These are phyloP conservation scores for Aspergillus jensenii DNA, from an alignment of 2,329 filamentous ascomycete species.

Conservation along the genomic window DNA sequence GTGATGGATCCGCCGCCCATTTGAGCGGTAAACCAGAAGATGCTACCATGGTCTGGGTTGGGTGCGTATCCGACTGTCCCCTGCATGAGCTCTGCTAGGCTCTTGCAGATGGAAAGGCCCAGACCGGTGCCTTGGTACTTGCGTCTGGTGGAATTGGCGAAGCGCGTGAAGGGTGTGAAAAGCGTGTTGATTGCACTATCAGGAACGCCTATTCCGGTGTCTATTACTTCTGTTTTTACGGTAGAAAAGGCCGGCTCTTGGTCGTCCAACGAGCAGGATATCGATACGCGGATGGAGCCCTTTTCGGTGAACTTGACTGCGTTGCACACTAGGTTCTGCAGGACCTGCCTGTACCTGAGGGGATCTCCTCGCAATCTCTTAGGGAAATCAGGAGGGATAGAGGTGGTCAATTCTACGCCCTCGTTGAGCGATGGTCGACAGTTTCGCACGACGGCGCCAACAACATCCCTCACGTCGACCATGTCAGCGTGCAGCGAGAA, in stretches of 20 bases:
- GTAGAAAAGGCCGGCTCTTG: slow-evolving; percentile 40
- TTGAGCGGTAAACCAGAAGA: slow-evolving; percentile 54
- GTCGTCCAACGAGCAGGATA: slow-evolving; percentile 43
- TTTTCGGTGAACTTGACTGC: slow-evolving; percentile 62
- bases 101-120: slow-evolving; percentile 59
- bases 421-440: slow-evolving; percentile 50
- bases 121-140: slow-evolving; percentile 58
- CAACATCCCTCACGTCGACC: slow-evolving; percentile 47
- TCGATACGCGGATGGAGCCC: slow-evolving; percentile 51
- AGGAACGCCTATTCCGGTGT: slow-evolving; percentile 57
- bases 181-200: slow-evolving; percentile 47
- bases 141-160: slow-evolving; percentile 55
- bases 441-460: slow-evolving; percentile 52
- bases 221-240: slow-evolving; percentile 54
- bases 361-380: slow-evolving; percentile 56
- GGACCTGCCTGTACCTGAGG: slow-evolving; percentile 60
- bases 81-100: slow-evolving; percentile 57
- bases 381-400: slow-evolving; percentile 50
- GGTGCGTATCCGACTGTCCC: slow-evolving; percentile 50
- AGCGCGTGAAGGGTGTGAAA: slow-evolving; percentile 58
- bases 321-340: slow-evolving; percentile 63
- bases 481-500: slow-evolving; percentile 58
- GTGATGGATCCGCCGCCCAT: slow-evolving; percentile 39
- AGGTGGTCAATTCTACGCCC: slow-evolving; percentile 47
- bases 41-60: slow-evolving; percentile 50